phyloP scores from a whole-genome alignment of 345 rosid species.

The Gossypium ekmanianum region DNA sequence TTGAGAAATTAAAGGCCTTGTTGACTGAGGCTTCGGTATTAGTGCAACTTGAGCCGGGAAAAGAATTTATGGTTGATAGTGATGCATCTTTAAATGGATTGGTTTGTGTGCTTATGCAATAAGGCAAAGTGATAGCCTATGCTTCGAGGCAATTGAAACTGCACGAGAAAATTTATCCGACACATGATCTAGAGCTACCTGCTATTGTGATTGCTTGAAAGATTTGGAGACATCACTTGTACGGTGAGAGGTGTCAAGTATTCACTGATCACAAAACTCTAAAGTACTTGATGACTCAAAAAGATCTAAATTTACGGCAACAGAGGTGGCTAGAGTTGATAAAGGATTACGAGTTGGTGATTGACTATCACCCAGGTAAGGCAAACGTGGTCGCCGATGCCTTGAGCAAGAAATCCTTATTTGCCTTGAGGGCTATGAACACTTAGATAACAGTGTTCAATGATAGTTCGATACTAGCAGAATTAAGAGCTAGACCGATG shows the following conservation, averaged over 20 bases:
- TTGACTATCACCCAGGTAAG: too few species aligned
- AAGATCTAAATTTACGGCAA: accelerated
- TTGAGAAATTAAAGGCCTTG: accelerated
- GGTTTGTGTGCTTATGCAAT: accelerated
- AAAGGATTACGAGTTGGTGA: too few species aligned
- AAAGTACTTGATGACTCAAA: accelerated
- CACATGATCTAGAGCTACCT: accelerated
- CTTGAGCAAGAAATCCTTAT: accelerated
- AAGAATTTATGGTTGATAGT: accelerated
- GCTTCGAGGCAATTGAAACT: accelerated
- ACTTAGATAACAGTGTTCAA: accelerated
- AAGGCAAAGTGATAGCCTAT: accelerated
- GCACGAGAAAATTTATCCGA: too few species aligned
- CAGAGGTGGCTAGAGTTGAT: accelerated
- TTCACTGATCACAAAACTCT: accelerated
- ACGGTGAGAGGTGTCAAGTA: accelerated
- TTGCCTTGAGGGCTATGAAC: accelerated
- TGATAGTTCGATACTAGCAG: accelerated
- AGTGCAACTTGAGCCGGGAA: accelerated
- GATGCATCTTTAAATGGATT: too few species aligned
- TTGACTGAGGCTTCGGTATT: accelerated
- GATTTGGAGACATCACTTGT: too few species aligned
- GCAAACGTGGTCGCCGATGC: accelerated
- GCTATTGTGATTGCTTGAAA: accelerated
- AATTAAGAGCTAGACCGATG: accelerated